A percentile compares a stretch with the other conserved stretches of the same genome.
Evolutionary conservation across 129 eudicot species (phyloP).

Genomic region (Pulicaria dysenterica): DNA sequence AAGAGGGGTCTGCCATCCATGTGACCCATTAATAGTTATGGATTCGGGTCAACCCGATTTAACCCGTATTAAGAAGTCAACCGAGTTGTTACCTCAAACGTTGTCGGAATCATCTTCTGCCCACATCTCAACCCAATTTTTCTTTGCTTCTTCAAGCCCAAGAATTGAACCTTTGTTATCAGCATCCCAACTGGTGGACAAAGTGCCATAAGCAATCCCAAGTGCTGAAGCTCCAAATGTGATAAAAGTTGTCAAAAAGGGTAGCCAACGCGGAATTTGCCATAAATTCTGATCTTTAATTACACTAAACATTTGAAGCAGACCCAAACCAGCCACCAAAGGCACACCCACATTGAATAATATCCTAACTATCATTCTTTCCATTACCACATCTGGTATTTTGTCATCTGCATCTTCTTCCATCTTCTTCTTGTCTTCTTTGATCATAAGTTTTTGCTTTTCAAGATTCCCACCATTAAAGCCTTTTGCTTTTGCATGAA

Average conservation of each 20-base stretch:
- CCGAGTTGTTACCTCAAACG: constrained; percentile 16
- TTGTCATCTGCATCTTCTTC: constrained; percentile 66
- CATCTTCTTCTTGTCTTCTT: constrained; percentile 25
- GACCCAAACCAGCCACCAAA: constrained; percentile 53
- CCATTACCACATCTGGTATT: constrained; percentile 60
- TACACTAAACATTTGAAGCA: constrained; percentile 48
- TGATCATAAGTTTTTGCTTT: constrained; percentile 19
- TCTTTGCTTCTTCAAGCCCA: constrained; percentile 71
- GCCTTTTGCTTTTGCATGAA: constrained; percentile 74
- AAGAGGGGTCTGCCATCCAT: too few species aligned
- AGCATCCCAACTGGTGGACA: constrained; percentile 86
- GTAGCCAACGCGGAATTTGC: constrained; percentile 82
- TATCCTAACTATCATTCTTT: constrained; percentile 71
- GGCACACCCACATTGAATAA: constrained; percentile 68
- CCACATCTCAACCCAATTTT: constrained; percentile 94
- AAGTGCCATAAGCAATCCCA: constrained; percentile 79
- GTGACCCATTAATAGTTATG: too few species aligned
- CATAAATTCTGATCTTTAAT: constrained; percentile 49
- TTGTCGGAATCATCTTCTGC: constrained; percentile 50
- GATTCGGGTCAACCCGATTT: too few species aligned
- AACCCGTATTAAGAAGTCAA: too few species aligned
- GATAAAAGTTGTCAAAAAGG: constrained; percentile 61
- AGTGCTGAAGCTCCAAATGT: constrained; percentile 81
- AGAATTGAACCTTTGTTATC: constrained; percentile 66
- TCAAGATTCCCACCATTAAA: constrained; percentile 37